These are phyloP conservation scores for Pseudogymnoascus sp. DNA, from an alignment of 2,329 filamentous ascomycete species.

Conservation along the genomic window DNA sequence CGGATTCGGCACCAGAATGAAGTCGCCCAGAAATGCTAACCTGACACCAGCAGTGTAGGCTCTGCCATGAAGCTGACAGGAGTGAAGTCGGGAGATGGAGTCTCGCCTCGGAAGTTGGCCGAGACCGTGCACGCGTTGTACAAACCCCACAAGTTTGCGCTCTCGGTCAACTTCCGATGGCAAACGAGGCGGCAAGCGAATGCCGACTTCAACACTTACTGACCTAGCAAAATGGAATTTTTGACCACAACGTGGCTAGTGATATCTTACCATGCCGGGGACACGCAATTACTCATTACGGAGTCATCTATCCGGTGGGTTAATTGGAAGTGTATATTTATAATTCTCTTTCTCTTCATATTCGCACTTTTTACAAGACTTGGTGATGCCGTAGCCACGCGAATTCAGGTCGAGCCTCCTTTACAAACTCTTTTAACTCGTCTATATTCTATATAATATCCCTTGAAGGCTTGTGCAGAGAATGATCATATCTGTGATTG, in stretches of 20 bases:
- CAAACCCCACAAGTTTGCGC: not conserved
- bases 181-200: not conserved
- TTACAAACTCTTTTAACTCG: not conserved
- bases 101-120: conserved; percentile 9
- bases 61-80: not conserved
- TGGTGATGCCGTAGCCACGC: not conserved
- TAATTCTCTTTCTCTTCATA: not conserved
- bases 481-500: conserved; percentile 1
- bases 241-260: not conserved
- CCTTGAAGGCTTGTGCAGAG: not conserved
- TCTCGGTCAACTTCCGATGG: conserved; percentile 9
- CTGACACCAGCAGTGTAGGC: not conserved
- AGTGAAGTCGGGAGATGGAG: not conserved
- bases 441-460: not conserved
- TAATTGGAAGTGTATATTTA: not conserved
- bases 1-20: not conserved
- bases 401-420: not conserved
- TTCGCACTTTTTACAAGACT: not conserved
- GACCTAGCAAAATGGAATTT: not conserved
- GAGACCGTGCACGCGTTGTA: not conserved
- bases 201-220: not conserved
- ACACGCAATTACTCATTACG: conserved; percentile 1
- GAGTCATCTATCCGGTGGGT: not conserved
- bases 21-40: not conserved
- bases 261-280: not conserved